Evolutionary conservation across 106 monocot species (phyloP), one percentile per base, ranked within the genome.

Genomic region (Phalaenopsis equestris): DNA sequence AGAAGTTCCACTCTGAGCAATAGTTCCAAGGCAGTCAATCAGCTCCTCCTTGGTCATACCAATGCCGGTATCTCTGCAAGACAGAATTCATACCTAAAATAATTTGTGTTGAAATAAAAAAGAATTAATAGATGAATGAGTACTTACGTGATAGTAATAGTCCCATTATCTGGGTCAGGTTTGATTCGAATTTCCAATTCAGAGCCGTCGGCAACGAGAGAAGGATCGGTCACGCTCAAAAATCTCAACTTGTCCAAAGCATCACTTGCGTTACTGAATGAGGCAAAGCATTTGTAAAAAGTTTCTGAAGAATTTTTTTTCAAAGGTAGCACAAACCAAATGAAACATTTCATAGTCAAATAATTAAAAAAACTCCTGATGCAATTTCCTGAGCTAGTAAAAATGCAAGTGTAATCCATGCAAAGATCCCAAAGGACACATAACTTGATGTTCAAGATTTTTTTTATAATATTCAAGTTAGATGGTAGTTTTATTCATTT

Each of bases 1-100:
- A 41, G 94, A 94, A 4, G 97, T 98, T 76, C 97, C 97, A 88
- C 97, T 98, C 81, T 98, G 97, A 78, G 97, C 97, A 85, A 97
- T 97, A 61, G 97, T 97, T 76, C 97, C 97, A 86, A 97, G 97
- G 72, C 97, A 97, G 81, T 92, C 97, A 76, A 94, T 84, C 8
- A 97, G 86, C 68, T 97, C 97, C 78, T 97, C 92, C 83, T 87
- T 94, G 10, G 97, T 97, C 97, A 97, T 97, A 58, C 97, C 97
- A 83, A 97, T 86, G n/a, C 97, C 97, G 88, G 94, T 89, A 85
- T 97, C 97, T 67, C 97, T 97, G 75, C 12, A 64, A 36, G 41
- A 42, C 15, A 81, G 76, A 42, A 67, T 41, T 56, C 55, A 38
- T 49, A 55, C 6, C 55, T 80, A 72, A 67, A 41, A 75, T 16